Base-by-base conservation (phyloP, 306 rosid species). In the Medicago truncatula region DNA sequence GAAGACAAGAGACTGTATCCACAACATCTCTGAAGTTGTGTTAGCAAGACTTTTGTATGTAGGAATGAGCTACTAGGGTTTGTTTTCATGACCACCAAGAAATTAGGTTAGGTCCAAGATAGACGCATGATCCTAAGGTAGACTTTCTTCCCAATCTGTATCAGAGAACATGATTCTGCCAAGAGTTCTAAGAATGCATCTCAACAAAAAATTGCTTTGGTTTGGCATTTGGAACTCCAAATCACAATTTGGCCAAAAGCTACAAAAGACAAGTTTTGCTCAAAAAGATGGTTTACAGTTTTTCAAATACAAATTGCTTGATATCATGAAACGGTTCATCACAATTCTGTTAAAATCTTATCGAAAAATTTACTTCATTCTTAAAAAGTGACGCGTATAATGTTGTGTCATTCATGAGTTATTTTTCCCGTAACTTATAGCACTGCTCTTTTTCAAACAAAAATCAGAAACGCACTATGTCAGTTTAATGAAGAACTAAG, bases 401-500 rank as follows among this genome's bases (percentile, higher is more conserved):
- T 52, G 58, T 17, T 2, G 11, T 52, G 23, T 16, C 23, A 3
- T n/a, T 17, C 25, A 4, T 18, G 60, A 53, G 9, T 53, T 21
- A 53, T 53, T 17, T 53, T 53, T 53, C n/a, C 8, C 1, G 5
- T 53, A 10, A 53, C 25, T 17, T 16, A 53, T 3, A 53, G 23
- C 60, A 17, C 12, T 53, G 10, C 25, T 5, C 38, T 34, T 34
- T 34, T 34, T 34, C 7, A 4, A 34, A 34, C 6, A 34, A 34
- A 34, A 40, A 40, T 40, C 58, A 8, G 7, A 53, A 23, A 53
- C 7, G 59, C 59, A 53, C 12, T 53, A 34, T 14, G 6, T 47
- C 53, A 47, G 13, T 23, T 57, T 39, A 57, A 8, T 15, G 64
- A 57, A 76, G 57, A 70, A 76, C 56, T 34, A 34, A 1, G 38